Conservation (phyloP, 805 yeast species). For the Kluyveromyces lactis region DNA sequence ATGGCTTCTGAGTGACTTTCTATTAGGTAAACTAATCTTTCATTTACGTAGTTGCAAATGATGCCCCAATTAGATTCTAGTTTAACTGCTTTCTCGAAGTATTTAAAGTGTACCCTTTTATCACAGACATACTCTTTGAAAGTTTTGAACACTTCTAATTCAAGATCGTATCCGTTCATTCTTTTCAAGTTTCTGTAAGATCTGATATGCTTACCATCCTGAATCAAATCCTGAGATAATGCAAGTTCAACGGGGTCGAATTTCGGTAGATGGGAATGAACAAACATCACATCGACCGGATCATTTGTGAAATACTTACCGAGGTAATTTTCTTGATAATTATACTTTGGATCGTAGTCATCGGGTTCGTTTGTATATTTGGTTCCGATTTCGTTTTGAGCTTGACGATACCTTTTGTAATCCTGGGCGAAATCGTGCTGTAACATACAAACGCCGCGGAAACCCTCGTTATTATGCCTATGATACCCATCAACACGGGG, state of each 20-base stretch:
- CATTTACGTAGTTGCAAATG: conserved; percentile 17
- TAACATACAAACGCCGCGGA: conserved; percentile 36
- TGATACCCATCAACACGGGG: conserved; percentile 33
- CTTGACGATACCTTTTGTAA: conserved; percentile 23
- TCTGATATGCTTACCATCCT: conserved; percentile 19
- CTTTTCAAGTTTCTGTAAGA: conserved; percentile 13
- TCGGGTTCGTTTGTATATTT: conserved; percentile 2
- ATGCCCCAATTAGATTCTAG: conserved; percentile 12
- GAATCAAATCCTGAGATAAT: conserved; percentile 12
- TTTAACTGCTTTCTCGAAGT: conserved; percentile 8
- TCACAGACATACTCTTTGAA: conserved; percentile 16
- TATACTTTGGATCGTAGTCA: conserved; percentile 11
- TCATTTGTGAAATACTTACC: conserved; percentile 12
- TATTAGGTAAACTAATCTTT: conserved; percentile 13
- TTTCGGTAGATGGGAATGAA: conserved; percentile 34
- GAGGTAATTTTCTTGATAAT: conserved; percentile 14
- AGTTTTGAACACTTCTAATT: conserved; percentile 19
- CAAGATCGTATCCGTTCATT: conserved; percentile 22
- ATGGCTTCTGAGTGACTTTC: conserved; percentile 17
- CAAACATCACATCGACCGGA: conserved; percentile 25
- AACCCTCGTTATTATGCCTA: conserved; percentile 4
- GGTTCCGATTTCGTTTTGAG: conserved; percentile 7
- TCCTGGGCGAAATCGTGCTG: conserved; percentile 44
- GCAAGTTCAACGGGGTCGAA: conserved; percentile 28
- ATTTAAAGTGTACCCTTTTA: conserved; percentile 13